Conservation (phyloP, 768 basidiomycete species). For the Dictyophora rubrovolvata region DNA sequence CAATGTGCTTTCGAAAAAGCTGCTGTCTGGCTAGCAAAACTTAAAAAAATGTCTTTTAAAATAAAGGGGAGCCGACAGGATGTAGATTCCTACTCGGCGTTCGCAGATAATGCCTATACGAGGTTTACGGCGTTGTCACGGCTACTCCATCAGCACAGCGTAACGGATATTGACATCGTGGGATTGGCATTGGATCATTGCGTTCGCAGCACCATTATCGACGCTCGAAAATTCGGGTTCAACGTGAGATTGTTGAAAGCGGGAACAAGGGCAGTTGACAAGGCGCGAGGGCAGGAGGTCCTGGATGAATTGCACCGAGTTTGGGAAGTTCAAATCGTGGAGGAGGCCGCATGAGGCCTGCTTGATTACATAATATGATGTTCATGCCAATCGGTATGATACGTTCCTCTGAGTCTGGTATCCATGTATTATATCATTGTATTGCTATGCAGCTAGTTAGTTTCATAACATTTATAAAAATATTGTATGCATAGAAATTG, state of each 20-base stretch:
- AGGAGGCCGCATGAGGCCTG: not conserved
- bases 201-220: constrained; percentile 49
- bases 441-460: too few relatives aligned
- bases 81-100: constrained; percentile 78
- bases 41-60: not conserved
- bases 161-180: constrained; percentile 52
- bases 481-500: too few relatives aligned
- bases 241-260: constrained; percentile 12
- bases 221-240: constrained; percentile 40
- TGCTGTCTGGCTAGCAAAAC: constrained; percentile 1
- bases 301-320: not conserved
- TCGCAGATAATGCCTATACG: constrained; percentile 47
- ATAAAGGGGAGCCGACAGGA: constrained; percentile 38
- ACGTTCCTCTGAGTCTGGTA: too few relatives aligned
- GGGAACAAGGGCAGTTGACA: constrained; percentile 1
- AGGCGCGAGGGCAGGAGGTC: not conserved
- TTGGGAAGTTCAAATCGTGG: constrained; percentile 4
- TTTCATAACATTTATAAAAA: too few relatives aligned
- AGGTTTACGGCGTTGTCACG: constrained; percentile 37
- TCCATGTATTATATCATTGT: too few relatives aligned
- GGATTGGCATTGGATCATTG: constrained; percentile 77
- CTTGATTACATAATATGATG: too few relatives aligned
- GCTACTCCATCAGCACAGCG: constrained; percentile 29
- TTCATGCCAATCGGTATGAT: too few relatives aligned
- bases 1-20: constrained; percentile 25